A percentile compares a stretch with the other conserved stretches of the same genome.
These are phyloP conservation scores for Neonectria coccinea DNA, from an alignment of 2,329 filamentous ascomycete species.

Conservation along the genomic window DNA sequence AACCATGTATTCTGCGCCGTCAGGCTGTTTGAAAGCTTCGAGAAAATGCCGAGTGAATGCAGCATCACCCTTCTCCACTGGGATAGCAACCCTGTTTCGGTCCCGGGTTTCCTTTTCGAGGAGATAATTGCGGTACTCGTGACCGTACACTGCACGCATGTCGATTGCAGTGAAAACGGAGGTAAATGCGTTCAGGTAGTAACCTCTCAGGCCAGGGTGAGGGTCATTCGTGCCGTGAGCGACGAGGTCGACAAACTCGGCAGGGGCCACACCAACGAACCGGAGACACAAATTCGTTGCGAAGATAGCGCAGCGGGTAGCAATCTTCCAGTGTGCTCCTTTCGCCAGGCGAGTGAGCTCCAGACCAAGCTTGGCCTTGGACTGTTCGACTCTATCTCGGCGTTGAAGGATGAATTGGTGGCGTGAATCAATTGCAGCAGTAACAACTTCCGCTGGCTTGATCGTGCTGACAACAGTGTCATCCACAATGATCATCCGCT, in stretches of 20 bases:
- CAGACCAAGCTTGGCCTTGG: constrained; percentile 82
- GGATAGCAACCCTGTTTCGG: constrained; percentile 79
- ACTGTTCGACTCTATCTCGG: constrained; percentile 80
- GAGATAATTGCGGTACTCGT: constrained; percentile 89
- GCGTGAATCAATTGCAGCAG: constrained; percentile 66
- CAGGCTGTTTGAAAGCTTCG: constrained; percentile 77
- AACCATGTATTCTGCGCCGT: constrained; percentile 82
- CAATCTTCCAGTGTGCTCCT: constrained; percentile 95
- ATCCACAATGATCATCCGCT: constrained; percentile 87
- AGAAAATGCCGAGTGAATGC: constrained; percentile 85
- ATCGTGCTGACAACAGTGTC: constrained; percentile 77
- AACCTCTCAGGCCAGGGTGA: constrained; percentile 84
- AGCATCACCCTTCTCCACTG: constrained; percentile 79
- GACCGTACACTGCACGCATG: constrained; percentile 84
- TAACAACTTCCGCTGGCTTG: constrained; percentile 74
- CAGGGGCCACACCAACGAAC: constrained; percentile 88
- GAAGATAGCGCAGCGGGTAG: constrained; percentile 88
- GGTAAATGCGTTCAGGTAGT: constrained; percentile 84
- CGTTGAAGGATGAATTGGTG: constrained; percentile 81
- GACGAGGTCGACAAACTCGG: constrained; percentile 85
- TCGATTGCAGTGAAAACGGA: constrained; percentile 86
- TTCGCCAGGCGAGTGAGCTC: constrained; percentile 84
- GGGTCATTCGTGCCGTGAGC: constrained; percentile 87
- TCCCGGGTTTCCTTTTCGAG: constrained; percentile 79
- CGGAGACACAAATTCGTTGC: constrained; percentile 90